Evolutionary conservation across 805 yeast genomes (phyloP), one percentile per base, ranked within the genome.

Genomic region (Kazachstania africana): DNA sequence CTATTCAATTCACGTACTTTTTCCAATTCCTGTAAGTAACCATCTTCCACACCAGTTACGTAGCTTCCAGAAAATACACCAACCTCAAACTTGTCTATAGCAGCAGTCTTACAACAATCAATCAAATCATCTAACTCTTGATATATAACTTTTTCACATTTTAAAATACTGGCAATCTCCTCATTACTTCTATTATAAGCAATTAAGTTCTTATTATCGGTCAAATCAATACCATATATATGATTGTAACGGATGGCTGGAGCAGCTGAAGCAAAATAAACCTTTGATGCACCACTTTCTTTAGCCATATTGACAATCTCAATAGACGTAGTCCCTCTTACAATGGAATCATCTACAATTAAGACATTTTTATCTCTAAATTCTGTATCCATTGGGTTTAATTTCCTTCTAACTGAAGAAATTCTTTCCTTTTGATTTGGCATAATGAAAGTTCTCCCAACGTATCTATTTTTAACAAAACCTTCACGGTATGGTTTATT

Each of bases 271-370:
- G 98, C 98, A 57, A 91, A 79, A 55, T 73, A 88, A n/a, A 91
- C 98, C 46, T 75, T 78, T 38, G 72, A 76, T 27, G 98, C 98
- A 36, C 98, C 98, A 4, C 97, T 95, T 57, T 91, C 98, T 46
- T 80, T 72, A n/a, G 98, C 98, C 98, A 91, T 91, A 43, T 76
- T 79, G 21, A 91, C 94, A 43, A 91, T 91, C 62, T 91, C 98
- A 55, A 74, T 80, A 5, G 96, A 85, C 3, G 98, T 91, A 14
- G 98, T 91, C 40, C 98, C 98, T 55, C 98, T 75, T 8, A 91
- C 98, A 42, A 91, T 88, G 17, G 96, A 84, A 59, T 91, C 98
- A 59, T 91, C 98, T 27, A 91, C 96, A 33, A 91, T 68, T 40
- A 91, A 64, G 15, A 91, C 97, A 39, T 75, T 76, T 47, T 84